A percentile compares a stretch with the other conserved stretches of the same genome.
Evolutionary conservation across 352 stramenopile genomes (phyloP).

Genomic region (Aphanomyces cochlioides): DNA sequence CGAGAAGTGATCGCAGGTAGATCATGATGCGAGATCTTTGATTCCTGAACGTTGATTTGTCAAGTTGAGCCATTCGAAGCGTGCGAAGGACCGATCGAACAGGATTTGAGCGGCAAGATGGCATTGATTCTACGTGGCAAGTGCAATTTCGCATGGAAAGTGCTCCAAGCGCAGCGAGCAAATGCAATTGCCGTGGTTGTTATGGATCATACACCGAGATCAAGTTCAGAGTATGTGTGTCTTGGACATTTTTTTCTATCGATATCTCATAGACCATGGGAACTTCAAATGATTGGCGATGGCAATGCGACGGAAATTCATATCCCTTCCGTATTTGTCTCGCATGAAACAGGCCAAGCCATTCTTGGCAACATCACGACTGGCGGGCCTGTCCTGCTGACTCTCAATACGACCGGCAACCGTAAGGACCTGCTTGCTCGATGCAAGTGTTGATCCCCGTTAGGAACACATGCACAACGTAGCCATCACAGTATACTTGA

Average conservation of each 20-base stretch:
- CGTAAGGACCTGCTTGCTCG: background rate
- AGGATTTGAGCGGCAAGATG: slow-evolving; percentile 22
- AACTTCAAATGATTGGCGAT: slow-evolving; percentile 25
- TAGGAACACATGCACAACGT: background rate
- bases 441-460: background rate
- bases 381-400: slow-evolving; percentile 1
- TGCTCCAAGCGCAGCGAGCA: slow-evolving; percentile 20
- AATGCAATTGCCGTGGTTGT: slow-evolving; percentile 25
- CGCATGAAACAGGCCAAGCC: slow-evolving; percentile 13
- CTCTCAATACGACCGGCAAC: slow-evolving; percentile 20
- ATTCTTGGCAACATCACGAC: background rate
- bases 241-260: background rate
- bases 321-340: slow-evolving; percentile 28
- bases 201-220: slow-evolving; percentile 17
- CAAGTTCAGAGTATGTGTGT: background rate
- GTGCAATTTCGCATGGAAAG: slow-evolving; percentile 30
- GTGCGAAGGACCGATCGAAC: slow-evolving; percentile 17
- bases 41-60: background rate
- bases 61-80: slow-evolving; percentile 25
- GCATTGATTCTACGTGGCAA: slow-evolving; percentile 23
- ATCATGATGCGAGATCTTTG: background rate
- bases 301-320: slow-evolving; percentile 20
- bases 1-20: slow-evolving; percentile 21
- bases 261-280: slow-evolving; percentile 24
- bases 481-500: slow-evolving; percentile 22